Percentiles rank a stretch among this genome's conserved stretches.
Conservation (phyloP, 164 flowering plant species). For the Paratinospora sagittata region DNA sequence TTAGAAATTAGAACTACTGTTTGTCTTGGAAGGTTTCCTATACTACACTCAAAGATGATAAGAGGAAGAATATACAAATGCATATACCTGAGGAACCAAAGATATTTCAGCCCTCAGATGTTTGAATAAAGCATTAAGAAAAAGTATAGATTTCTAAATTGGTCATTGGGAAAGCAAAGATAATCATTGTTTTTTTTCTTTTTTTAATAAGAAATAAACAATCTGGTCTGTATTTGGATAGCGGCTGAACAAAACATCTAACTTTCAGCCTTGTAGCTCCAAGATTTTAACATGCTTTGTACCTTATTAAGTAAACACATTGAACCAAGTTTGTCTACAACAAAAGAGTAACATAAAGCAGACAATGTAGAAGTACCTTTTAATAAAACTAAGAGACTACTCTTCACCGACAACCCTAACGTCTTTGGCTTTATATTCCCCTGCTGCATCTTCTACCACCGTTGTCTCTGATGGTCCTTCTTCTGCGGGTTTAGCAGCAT, state of each 20-base stretch:
- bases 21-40: no score
- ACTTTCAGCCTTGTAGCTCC: no score
- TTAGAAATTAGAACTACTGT: no score
- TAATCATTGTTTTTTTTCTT: neutral
- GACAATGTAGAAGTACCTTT: neutral
- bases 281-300: neutral
- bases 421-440: constrained; percentile 18
- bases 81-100: no score
- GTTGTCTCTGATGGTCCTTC: constrained; percentile 20
- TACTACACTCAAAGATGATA: no score
- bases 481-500: constrained; percentile 29
- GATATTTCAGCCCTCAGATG: neutral
- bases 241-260: no score
- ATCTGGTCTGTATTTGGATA: neutral
- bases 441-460: constrained; percentile 13
- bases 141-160: neutral
- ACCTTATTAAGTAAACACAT: neutral
- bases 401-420: constrained; percentile 4
- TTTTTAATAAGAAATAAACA: no score
- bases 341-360: neutral
- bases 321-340: neutral
- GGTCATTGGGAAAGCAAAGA: neutral
- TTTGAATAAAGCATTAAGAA: neutral
- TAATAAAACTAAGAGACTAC: neutral
- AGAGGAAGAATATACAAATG: no score